phyloP scores from a whole-genome alignment of 2,329 filamentous ascomycete species.

The Magnaporthiopsis rhizophila region DNA sequence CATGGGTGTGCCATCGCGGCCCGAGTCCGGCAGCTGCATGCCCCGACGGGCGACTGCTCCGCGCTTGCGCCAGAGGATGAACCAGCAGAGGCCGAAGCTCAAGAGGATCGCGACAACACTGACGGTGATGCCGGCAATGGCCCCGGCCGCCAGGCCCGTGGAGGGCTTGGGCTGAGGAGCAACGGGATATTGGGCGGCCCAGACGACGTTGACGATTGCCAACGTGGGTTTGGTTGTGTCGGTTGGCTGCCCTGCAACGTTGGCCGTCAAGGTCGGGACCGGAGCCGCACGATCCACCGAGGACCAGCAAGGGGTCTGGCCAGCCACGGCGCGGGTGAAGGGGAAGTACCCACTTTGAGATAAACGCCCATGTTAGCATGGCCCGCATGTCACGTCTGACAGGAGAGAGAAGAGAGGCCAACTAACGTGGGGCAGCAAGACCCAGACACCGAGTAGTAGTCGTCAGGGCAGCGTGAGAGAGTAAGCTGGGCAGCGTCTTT shows the following conservation, averaged over 20 bases:
- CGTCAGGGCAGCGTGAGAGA: constrained; percentile 15
- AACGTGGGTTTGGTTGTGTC: constrained; percentile 17
- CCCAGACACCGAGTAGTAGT: constrained; percentile 20
- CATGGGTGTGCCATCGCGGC: not conserved
- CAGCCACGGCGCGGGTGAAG: constrained; percentile 17
- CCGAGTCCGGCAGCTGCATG: not conserved
- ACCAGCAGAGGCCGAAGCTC: constrained; percentile 15
- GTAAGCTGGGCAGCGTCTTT: constrained; percentile 9
- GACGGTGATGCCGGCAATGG: constrained; percentile 38
- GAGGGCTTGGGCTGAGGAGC: constrained; percentile 10
- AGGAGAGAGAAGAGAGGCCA: not conserved
- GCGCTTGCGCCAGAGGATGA: constrained; percentile 11
- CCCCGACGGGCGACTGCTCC: not conserved
- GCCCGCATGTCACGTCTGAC: too few relatives aligned
- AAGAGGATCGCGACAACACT: constrained; percentile 23
- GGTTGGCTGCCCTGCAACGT: constrained; percentile 12
- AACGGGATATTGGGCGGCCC: constrained; percentile 19
- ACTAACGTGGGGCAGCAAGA: constrained; percentile 19
- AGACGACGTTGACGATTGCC: constrained; percentile 21
- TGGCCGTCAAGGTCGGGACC: constrained; percentile 15
- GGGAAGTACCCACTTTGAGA: constrained; percentile 16
- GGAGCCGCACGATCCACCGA: constrained; percentile 11
- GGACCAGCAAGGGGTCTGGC: constrained; percentile 21
- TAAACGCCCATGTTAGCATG: constrained; percentile 2
- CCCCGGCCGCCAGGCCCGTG: constrained; percentile 29